Base-by-base conservation (phyloP, 352 stramenopile species). In the Ophiocytium majus region DNA sequence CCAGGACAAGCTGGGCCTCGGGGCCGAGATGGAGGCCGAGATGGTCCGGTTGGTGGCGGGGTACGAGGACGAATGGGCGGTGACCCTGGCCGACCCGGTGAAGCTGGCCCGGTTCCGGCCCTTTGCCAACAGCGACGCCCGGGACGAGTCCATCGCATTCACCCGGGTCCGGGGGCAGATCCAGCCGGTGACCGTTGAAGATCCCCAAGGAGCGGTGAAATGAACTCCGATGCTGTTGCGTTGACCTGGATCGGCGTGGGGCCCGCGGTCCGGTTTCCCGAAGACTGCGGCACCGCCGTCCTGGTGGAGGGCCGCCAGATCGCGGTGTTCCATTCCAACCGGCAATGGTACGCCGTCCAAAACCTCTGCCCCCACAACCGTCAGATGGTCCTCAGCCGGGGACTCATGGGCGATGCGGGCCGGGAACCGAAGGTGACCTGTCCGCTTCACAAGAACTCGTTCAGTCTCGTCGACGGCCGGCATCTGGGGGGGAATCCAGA, bases 1-100 rank as follows among this genome's bases (percentile, higher is more conserved):
- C 85, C 88, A 96, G 82, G 94, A 97, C 86, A 94, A 93, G 31
- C 90, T 97, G 0, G 93, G 93, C 33, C 96, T 97, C 81, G 93
- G 90, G 50, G 92, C 90, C 10, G 94, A 95, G 86, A 88, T 95
- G 37, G 92, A 95, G 74, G 57, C 28, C 14, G 93, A 95, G 63
- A 97, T 97, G 93, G 90, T 91, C 78, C 90, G 93, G 79, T 90
- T 97, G 63, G 91, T 97, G n/a, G 90, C 95, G 86, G 97, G 93
- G 31, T 97, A 97, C 91, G 93, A 97, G 89, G 95, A 95, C 86
- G 94, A 97, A n/a, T n/a, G n/a, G n/a, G n/a, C n/a, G n/a, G n/a
- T n/a, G n/a, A n/a, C n/a, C n/a, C n/a, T n/a, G n/a, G n/a, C n/a
- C n/a, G n/a, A n/a, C n/a, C n/a, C n/a, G n/a, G n/a, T n/a, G n/a